phyloP scores from a whole-genome alignment of 169 alveolate genomes.

The Blepharisma undulans region DNA sequence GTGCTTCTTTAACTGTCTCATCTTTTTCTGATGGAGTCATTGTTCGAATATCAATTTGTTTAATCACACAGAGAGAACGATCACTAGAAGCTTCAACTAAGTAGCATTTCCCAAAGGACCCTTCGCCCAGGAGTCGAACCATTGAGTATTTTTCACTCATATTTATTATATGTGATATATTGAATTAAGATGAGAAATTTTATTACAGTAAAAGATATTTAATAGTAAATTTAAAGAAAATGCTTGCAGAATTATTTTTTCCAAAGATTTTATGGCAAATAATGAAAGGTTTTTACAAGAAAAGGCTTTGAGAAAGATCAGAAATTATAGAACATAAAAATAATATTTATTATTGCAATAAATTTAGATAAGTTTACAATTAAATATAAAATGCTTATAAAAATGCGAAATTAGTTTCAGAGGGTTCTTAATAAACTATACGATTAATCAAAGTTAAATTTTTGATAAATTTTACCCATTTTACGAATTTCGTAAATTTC shows the following conservation, averaged over 20 bases:
- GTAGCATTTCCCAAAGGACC: conserved; percentile 86
- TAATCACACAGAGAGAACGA: conserved; percentile 71
- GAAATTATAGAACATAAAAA: too few species aligned
- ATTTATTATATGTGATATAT: not conserved
- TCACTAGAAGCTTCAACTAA: conserved; percentile 73
- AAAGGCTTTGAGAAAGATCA: too few species aligned
- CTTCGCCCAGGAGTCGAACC: conserved; percentile 85
- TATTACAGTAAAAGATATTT: not conserved
- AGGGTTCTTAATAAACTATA: too few species aligned
- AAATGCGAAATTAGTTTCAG: too few species aligned
- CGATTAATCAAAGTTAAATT: too few species aligned
- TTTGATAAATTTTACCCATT: too few species aligned
- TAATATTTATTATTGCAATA: too few species aligned
- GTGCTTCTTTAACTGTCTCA: conserved; percentile 83
- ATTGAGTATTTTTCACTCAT: conserved; percentile 74
- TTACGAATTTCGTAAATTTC: not conserved
- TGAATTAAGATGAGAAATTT: not conserved
- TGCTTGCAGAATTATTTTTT: not conserved
- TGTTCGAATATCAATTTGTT: conserved; percentile 72
- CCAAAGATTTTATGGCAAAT: not conserved
- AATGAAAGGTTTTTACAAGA: too few species aligned
- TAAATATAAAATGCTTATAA: too few species aligned
- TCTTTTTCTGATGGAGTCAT: conserved; percentile 79
- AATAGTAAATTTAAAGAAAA: not conserved
- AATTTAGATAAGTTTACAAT: too few species aligned